Evolutionary conservation across 2,329 filamentous ascomycete species (phyloP).

Genomic region (Stemphylium vesicarium): DNA sequence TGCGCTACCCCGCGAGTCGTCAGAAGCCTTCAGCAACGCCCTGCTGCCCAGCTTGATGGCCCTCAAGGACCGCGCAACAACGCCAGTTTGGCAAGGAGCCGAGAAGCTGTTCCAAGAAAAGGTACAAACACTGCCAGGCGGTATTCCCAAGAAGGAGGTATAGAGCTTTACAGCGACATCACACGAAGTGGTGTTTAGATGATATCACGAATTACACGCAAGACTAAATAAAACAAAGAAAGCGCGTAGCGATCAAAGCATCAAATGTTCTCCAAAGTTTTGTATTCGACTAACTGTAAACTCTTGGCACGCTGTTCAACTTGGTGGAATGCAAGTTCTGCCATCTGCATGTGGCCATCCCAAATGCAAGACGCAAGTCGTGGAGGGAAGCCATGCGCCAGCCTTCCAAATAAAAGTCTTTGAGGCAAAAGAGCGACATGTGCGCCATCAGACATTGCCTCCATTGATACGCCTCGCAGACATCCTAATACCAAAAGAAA

Average conservation of each 20-base stretch:
- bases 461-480: too few relatives aligned
- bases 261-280: too few relatives aligned
- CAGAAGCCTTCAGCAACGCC: slow-evolving; percentile 80
- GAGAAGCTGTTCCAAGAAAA: slow-evolving; percentile 86
- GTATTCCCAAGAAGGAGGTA: slow-evolving; percentile 37
- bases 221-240: neutral
- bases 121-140: slow-evolving; percentile 70
- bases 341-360: too few relatives aligned
- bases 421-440: too few relatives aligned
- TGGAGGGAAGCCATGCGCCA: too few relatives aligned
- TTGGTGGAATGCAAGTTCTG: too few relatives aligned
- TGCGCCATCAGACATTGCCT: too few relatives aligned
- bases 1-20: slow-evolving; percentile 83
- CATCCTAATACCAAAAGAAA: too few relatives aligned
- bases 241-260: neutral
- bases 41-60: slow-evolving; percentile 78
- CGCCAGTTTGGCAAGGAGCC: slow-evolving; percentile 83
- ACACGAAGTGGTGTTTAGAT: neutral
- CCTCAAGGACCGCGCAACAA: slow-evolving; percentile 75
- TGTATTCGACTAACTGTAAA: too few relatives aligned
- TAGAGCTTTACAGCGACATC: slow-evolving; percentile 10
- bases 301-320: too few relatives aligned
- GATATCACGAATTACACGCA: slow-evolving; percentile 1
- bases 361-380: too few relatives aligned
- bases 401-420: too few relatives aligned